These are phyloP conservation scores for Flaveria trinervia DNA, from an alignment of 129 eudicot genomes.

Conservation along the genomic window DNA sequence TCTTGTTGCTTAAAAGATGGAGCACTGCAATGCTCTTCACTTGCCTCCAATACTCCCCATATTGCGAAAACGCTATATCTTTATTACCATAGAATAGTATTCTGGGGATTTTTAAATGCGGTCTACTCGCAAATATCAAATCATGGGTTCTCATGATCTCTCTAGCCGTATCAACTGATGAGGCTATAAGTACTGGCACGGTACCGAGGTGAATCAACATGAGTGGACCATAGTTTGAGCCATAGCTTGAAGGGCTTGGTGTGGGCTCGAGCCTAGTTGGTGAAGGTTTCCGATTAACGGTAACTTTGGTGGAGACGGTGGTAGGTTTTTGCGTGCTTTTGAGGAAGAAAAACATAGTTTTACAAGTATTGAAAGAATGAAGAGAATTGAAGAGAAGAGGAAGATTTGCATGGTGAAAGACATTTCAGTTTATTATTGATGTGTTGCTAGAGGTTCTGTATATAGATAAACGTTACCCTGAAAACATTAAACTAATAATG, in stretches of 20 bases:
- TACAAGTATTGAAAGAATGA: not conserved
- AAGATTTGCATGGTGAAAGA: not conserved
- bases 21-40: not conserved
- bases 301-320: slow-evolving; percentile 5
- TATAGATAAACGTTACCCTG: not conserved
- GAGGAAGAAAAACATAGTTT: not conserved
- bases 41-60: slow-evolving; percentile 9
- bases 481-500: too few species aligned
- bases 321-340: not conserved
- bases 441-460: not conserved
- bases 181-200: not conserved
- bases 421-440: not conserved
- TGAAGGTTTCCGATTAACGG: slow-evolving; percentile 7
- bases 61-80: not conserved
- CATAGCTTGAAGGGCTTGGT: not conserved
- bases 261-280: slow-evolving; percentile 11
- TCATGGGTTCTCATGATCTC: slow-evolving; percentile 11
- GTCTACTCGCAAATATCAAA: not conserved
- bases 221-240: slow-evolving; percentile 7
- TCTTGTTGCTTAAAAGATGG: slow-evolving; percentile 12
- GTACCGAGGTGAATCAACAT: not conserved
- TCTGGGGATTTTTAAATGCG: not conserved
- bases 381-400: not conserved
- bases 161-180: not conserved
- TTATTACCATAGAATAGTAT: not conserved